Evolutionary conservation across 257 asterid genomes (phyloP).

Genomic region (Salvia rosmarinus): DNA sequence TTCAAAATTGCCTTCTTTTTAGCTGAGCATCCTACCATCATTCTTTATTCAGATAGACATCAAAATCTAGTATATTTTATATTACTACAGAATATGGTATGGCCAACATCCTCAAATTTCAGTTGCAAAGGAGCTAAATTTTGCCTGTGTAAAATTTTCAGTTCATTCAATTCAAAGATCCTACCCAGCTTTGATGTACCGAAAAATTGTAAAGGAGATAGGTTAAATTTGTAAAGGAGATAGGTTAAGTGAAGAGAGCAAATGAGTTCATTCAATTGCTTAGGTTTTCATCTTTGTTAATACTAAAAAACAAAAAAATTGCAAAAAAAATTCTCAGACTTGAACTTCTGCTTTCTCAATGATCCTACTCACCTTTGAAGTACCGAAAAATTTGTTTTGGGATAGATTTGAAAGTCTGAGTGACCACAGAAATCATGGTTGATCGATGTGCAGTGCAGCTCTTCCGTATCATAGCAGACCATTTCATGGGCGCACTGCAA

Average conservation of each 20-base stretch:
- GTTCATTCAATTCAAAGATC: neutral
- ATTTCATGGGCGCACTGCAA: conserved; percentile 34
- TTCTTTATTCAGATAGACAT: neutral
- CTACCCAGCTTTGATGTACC: too few relatives aligned
- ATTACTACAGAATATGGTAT: neutral
- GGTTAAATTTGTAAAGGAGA: too few relatives aligned
- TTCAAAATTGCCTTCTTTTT: conserved; percentile 8
- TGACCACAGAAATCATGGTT: neutral
- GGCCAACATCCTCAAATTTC: conserved; percentile 5
- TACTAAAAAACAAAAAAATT: too few relatives aligned
- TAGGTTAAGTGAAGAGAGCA: conserved; percentile 13
- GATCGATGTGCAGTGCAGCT: conserved; percentile 44
- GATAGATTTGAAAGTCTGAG: too few relatives aligned
- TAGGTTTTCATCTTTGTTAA: conserved; percentile 19
- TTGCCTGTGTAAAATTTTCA: neutral
- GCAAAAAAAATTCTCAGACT: too few relatives aligned
- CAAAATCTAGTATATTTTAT: neutral
- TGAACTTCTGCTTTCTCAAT: too few relatives aligned
- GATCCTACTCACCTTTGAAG: too few relatives aligned
- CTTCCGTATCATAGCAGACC: conserved; percentile 48
- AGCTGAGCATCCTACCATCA: neutral
- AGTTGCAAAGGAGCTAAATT: conserved; percentile 8
- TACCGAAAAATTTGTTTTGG: too few relatives aligned
- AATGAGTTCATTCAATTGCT: neutral
- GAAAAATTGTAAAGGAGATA: too few relatives aligned